Evolutionary conservation across 2,329 filamentous ascomycete species (phyloP).

Genomic region (Whalleya microplaca): DNA sequence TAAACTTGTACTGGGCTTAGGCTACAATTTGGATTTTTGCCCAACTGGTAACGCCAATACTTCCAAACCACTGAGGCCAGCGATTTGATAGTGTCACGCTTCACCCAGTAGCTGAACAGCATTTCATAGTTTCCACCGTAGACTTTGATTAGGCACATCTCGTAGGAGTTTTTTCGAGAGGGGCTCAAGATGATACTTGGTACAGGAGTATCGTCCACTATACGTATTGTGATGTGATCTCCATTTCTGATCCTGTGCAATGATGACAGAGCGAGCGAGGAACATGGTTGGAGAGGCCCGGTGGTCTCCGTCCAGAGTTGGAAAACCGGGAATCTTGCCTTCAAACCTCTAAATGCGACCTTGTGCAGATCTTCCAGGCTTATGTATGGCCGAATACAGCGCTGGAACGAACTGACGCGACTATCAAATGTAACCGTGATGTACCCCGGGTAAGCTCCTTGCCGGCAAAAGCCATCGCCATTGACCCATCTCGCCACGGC

Average conservation of each 20-base stretch:
- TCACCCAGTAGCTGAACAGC: background rate
- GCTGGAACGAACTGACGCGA: background rate
- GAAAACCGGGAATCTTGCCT: background rate
- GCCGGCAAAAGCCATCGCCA: background rate
- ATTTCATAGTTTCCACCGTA: background rate
- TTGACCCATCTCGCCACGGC: background rate
- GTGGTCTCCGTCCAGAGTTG: background rate
- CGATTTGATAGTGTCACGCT: background rate
- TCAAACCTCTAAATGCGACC: background rate
- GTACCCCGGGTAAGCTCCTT: background rate
- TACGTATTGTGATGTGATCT: background rate
- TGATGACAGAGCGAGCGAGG: background rate
- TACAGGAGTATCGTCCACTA: background rate
- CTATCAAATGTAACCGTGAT: background rate
- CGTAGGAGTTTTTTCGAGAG: background rate
- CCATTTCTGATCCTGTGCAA: background rate
- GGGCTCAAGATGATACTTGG: background rate
- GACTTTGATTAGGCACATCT: background rate
- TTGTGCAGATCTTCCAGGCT: background rate
- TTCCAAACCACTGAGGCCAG: background rate
- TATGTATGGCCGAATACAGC: background rate
- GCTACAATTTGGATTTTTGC: background rate
- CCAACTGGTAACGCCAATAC: background rate
- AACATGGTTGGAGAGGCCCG: background rate
- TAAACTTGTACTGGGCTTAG: background rate